Evolutionary conservation across 352 stramenopile genomes (phyloP).

Genomic region (Phytophthora idaei): DNA sequence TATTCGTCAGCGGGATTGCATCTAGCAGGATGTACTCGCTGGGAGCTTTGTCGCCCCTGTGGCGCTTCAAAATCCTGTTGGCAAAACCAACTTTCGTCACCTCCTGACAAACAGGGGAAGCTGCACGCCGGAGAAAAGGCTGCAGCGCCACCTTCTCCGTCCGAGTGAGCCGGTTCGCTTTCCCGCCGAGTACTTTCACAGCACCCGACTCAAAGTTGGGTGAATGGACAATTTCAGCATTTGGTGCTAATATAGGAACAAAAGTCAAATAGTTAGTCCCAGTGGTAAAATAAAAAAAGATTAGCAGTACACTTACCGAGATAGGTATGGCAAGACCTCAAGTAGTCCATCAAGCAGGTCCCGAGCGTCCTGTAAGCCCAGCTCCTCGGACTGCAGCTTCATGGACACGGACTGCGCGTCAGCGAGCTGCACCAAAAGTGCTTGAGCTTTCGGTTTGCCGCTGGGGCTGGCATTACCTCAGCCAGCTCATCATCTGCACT

Average conservation of each 20-base stretch:
- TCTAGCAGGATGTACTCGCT: too few relatives aligned
- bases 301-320: neutral
- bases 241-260: too few relatives aligned
- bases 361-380: neutral
- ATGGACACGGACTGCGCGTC: conserved; percentile 1
- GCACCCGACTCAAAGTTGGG: neutral
- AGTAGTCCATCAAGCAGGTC: conserved; percentile 2
- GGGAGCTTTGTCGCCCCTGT: too few relatives aligned
- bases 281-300: too few relatives aligned
- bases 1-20: too few relatives aligned
- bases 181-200: neutral
- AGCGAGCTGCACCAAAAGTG: neutral
- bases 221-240: too few relatives aligned
- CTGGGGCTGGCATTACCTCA: neutral
- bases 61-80: neutral
- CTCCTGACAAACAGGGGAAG: neutral
- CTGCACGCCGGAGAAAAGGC: neutral
- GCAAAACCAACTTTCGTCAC: neutral
- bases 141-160: neutral
- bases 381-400: conserved; percentile 2
- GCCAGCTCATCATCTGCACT: conserved; percentile 5
- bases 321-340: neutral
- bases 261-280: too few relatives aligned
- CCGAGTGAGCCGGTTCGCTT: neutral
- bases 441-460: neutral